Base-by-base conservation (phyloP, 371 early-diverging fungal species). In the Basidiobolus heterosporus region DNA sequence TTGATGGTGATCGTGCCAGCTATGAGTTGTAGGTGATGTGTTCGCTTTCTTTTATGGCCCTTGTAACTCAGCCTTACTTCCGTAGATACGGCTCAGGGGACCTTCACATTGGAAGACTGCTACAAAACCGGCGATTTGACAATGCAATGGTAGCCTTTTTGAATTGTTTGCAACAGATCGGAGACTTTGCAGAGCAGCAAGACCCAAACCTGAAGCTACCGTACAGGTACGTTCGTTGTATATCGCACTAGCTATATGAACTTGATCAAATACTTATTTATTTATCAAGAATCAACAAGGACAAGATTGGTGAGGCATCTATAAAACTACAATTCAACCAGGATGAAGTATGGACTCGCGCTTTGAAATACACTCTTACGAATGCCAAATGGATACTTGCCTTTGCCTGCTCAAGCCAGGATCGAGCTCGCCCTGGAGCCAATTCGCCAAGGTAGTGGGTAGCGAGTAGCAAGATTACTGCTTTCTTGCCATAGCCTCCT, bases 311-410 rank as follows among this genome's bases (percentile, higher is more conserved):
- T 7, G 85, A 85, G 23, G 56, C 76, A 0, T 82, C 86, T 0
- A 89, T 95, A 46, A 62, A 74, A 50, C 60, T 85, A 9, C 91
- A 91, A 57, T 88, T 88, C 59, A 85, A 80, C 42, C 82, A 83
- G 48, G 88, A 86, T 46, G 92, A 91, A 44, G 58, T 66, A 19
- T 95, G 96, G 96, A 91, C 94, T 8, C 71, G 74, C 36, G 96
- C 94, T 3, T 65, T 91, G 20, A 85, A 82, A 60, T 89, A 83
- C 62, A 80, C 85, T 59, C 64, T 93, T 39, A 79, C 85, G 38
- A 37, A 23, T 44, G 24, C 30, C 15, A 44, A 44, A 44, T 44
- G 21, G 30, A 22, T 44, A 44, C 24, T 23, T 14, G 21, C 21
- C 1, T 24, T 44, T 3, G 19, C 30, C 2, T 44, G 21, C 11